phyloP scores from a whole-genome alignment of 139 green algal genomes.

The Asterochloris erici region DNA sequence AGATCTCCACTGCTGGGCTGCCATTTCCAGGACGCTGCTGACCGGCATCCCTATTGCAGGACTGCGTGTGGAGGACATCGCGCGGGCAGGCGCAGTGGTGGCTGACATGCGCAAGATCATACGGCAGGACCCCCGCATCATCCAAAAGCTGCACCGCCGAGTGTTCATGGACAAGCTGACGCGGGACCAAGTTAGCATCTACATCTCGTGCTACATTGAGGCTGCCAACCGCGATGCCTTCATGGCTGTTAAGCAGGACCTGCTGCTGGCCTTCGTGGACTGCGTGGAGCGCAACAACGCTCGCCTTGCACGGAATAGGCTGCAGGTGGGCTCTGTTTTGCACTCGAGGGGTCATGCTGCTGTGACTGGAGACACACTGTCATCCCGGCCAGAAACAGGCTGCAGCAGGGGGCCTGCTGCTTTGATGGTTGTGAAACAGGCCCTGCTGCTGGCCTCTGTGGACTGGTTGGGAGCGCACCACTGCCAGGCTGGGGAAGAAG shows the following conservation, averaged over 20 bases:
- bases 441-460: no score
- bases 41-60: constrained; percentile 3
- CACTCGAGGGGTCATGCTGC: no score
- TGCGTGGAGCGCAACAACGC: constrained; percentile 79
- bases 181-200: constrained; percentile 42
- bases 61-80: constrained; percentile 46
- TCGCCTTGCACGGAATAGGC: constrained; percentile 52
- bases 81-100: constrained; percentile 34
- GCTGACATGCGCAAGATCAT: constrained; percentile 71
- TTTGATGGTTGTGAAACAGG: no score
- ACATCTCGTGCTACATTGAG: constrained; percentile 22
- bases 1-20: no score
- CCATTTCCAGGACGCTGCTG: no score
- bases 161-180: constrained; percentile 87
- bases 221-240: constrained; percentile 75
- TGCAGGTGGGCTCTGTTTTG: constrained; percentile 28
- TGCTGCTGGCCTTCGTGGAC: constrained; percentile 78
- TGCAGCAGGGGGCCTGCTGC: no score
- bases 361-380: no score
- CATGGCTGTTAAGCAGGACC: constrained; percentile 85
- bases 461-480: no score
- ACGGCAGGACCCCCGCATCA: constrained; percentile 68
- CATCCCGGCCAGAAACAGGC: no score
- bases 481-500: no score
- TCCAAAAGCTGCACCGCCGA: constrained; percentile 86